phyloP scores from a whole-genome alignment of 768 basidiomycete species.

The Leccinum ochraceum region DNA sequence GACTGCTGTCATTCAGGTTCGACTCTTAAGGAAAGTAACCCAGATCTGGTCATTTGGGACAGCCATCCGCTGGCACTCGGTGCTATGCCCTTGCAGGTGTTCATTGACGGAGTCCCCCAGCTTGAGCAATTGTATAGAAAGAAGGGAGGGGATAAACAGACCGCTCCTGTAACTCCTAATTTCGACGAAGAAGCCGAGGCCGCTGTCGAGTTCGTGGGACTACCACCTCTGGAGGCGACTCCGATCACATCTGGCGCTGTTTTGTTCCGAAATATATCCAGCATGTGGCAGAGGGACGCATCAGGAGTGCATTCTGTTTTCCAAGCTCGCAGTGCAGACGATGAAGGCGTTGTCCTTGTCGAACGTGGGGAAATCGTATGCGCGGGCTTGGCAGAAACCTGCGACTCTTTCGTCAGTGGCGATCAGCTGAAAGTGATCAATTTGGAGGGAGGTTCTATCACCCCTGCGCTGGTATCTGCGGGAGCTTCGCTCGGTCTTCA shows the following conservation, averaged over 20 bases:
- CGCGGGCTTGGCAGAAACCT: slow-evolving; percentile 27
- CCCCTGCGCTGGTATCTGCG: slow-evolving; percentile 63
- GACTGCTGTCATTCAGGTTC: neutral
- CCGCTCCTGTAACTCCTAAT: slow-evolving; percentile 51
- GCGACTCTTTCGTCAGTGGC: slow-evolving; percentile 14
- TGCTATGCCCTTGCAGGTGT: slow-evolving; percentile 80
- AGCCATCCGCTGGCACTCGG: slow-evolving; percentile 77
- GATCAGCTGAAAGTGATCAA: slow-evolving; percentile 35
- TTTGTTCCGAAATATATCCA: slow-evolving; percentile 55
- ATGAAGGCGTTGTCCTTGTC: slow-evolving; percentile 45
- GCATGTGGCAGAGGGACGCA: slow-evolving; percentile 30
- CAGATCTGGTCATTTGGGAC: slow-evolving; percentile 65
- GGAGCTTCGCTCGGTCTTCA: slow-evolving; percentile 65
- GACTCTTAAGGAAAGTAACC: neutral
- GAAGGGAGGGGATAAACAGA: slow-evolving; percentile 54
- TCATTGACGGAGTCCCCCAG: slow-evolving; percentile 82
- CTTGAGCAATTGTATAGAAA: slow-evolving; percentile 34
- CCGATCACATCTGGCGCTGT: slow-evolving; percentile 38
- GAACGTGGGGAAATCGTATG: slow-evolving; percentile 57
- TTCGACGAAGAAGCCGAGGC: slow-evolving; percentile 61
- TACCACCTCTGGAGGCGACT: slow-evolving; percentile 61
- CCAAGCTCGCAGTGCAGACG: slow-evolving; percentile 8
- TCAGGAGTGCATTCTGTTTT: slow-evolving; percentile 24
- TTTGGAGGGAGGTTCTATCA: slow-evolving; percentile 62
- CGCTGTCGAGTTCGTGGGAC: slow-evolving; percentile 61